Evolutionary conservation across 192 early-diverging fungal species (phyloP).

Genomic region (Rhizophlyctis rosea): DNA sequence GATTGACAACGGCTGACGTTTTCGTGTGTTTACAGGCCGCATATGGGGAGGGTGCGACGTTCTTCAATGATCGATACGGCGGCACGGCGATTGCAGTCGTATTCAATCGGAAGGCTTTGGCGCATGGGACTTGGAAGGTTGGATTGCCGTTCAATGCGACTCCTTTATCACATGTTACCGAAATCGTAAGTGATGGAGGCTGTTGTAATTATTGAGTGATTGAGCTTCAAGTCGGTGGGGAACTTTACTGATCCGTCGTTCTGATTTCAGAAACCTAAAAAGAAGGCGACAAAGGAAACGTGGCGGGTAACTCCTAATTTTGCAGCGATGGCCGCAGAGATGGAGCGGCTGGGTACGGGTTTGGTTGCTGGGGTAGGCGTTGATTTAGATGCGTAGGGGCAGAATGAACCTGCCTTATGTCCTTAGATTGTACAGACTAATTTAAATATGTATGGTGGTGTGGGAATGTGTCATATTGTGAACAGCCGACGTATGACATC

Average conservation of each 20-base stretch:
- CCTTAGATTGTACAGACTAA: too few relatives aligned
- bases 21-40: conserved; percentile 24
- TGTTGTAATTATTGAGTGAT: background rate
- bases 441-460: too few relatives aligned
- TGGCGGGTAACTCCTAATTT: conserved; percentile 56
- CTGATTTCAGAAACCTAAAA: conserved; percentile 12
- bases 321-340: conserved; percentile 60
- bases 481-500: too few relatives aligned
- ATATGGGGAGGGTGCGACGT: conserved; percentile 62
- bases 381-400: background rate
- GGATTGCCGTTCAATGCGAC: conserved; percentile 56
- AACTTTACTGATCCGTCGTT: background rate
- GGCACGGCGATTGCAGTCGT: conserved; percentile 69
- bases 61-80: conserved; percentile 75
- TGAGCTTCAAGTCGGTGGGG: conserved; percentile 10
- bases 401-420: too few relatives aligned
- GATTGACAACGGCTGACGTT: conserved; percentile 1
- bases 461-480: too few relatives aligned
- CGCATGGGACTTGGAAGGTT: conserved; percentile 64
- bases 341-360: conserved; percentile 65
- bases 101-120: conserved; percentile 55
- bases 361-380: conserved; percentile 37
- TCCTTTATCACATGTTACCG: conserved; percentile 22
- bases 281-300: conserved; percentile 22
- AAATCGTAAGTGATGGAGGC: background rate